Percentiles rank a stretch among this genome's conserved stretches.
Conservation (phyloP, 2,329 filamentous ascomycete species). For the Talaromyces funiculosus region DNA sequence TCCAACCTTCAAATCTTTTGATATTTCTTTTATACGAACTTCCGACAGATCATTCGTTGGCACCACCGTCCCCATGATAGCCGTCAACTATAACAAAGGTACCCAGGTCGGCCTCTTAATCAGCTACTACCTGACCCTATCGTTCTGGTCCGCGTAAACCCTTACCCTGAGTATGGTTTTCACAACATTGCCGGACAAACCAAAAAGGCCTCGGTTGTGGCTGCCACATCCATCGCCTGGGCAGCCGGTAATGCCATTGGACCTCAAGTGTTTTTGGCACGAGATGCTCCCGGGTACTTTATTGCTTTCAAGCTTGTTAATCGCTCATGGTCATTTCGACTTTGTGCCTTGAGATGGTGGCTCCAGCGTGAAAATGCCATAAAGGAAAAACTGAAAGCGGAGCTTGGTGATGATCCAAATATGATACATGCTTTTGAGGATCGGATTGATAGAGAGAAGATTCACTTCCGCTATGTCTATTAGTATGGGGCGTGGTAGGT, state of each 20-base stretch:
- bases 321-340: conserved; percentile 54
- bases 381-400: conserved; percentile 46
- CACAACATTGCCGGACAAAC: conserved; percentile 68
- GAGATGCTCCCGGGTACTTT: conserved; percentile 60
- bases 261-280: conserved; percentile 58
- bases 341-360: conserved; percentile 54
- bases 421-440: conserved; percentile 57
- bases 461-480: conserved; percentile 55
- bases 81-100: conserved; percentile 52
- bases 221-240: conserved; percentile 67
- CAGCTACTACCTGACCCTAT: conserved; percentile 69
- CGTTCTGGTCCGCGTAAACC: conserved; percentile 70
- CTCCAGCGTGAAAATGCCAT: conserved; percentile 54
- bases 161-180: conserved; percentile 62
- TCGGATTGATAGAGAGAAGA: conserved; percentile 57
- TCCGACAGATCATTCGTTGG: conserved; percentile 58
- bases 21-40: neutral
- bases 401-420: conserved; percentile 35
- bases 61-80: conserved; percentile 66
- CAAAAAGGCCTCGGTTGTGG: conserved; percentile 64
- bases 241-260: conserved; percentile 62
- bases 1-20: neutral
- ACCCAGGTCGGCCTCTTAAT: conserved; percentile 64
- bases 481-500: conserved; percentile 20
- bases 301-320: conserved; percentile 67